These are phyloP conservation scores for Linnemannia schmuckeri DNA, from an alignment of 192 early-diverging fungal genomes.

Conservation along the genomic window DNA sequence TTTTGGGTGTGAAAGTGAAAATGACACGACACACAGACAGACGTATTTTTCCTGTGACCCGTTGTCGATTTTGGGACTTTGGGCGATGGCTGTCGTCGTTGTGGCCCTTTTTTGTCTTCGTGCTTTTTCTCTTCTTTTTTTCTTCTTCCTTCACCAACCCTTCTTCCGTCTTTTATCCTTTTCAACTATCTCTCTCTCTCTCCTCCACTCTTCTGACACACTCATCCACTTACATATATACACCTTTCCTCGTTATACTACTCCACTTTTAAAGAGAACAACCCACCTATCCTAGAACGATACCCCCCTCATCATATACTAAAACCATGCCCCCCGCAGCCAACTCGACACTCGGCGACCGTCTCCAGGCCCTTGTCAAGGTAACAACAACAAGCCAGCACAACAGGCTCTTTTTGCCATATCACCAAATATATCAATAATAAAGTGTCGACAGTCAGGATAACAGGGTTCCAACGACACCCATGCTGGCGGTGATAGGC, in stretches of 20 bases:
- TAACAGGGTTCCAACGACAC: neutral
- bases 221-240: neutral
- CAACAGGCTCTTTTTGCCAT: neutral
- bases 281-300: neutral
- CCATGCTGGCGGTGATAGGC: neutral
- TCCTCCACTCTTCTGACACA: conserved; percentile 6
- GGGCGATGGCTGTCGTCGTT: too few relatives aligned
- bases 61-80: too few relatives aligned
- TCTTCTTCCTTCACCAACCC: neutral
- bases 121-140: neutral
- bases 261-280: neutral
- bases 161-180: neutral
- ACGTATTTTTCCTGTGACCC: too few relatives aligned
- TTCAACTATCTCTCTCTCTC: neutral
- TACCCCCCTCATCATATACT: neutral
- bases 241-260: neutral
- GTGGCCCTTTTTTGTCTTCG: neutral
- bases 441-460: neutral
- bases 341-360: conserved; percentile 37
- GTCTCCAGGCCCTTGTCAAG: conserved; percentile 50
- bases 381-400: conserved; percentile 19
- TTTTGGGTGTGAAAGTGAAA: neutral
- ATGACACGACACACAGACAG: neutral
- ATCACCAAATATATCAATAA: neutral
- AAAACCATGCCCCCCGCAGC: conserved; percentile 28